Evolutionary conservation across 2,329 filamentous ascomycete genomes (phyloP).

Genomic region (Cercospora sp.): DNA sequence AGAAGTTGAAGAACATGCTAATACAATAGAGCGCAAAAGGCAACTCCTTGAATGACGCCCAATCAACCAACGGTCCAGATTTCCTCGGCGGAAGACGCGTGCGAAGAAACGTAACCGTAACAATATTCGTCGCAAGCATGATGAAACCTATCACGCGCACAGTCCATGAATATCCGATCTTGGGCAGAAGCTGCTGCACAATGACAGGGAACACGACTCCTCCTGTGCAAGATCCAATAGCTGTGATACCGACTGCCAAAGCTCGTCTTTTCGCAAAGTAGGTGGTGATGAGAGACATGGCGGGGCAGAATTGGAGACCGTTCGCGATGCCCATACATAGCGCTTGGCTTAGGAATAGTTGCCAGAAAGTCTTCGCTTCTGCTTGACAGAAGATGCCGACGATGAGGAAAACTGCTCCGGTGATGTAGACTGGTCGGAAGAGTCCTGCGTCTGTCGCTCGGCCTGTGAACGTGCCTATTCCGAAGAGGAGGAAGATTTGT

Average conservation of each 20-base stretch:
- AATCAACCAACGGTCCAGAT: conserved; percentile 46
- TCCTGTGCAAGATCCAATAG: conserved; percentile 60
- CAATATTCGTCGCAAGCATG: conserved; percentile 38
- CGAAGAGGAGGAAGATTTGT: conserved; percentile 55
- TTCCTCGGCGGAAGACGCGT: conserved; percentile 48
- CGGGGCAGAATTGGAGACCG: conserved; percentile 65
- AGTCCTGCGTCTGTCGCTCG: conserved; percentile 56
- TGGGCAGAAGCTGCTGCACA: conserved; percentile 51
- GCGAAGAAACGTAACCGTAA: conserved; percentile 35
- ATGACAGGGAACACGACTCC: conserved; percentile 57
- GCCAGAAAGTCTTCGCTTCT: conserved; percentile 54
- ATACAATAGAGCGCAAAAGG: conserved; percentile 46
- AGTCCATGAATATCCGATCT: conserved; percentile 58
- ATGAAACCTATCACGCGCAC: conserved; percentile 56
- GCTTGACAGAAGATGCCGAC: conserved; percentile 57
- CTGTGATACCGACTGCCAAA: conserved; percentile 61
- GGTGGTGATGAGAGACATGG: conserved; percentile 64
- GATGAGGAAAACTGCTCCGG: conserved; percentile 49
- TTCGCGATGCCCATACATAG: conserved; percentile 57
- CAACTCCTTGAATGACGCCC: conserved; percentile 44
- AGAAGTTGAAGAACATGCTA: conserved; percentile 52
- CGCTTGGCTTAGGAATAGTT: conserved; percentile 56
- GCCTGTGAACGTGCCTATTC: conserved; percentile 54
- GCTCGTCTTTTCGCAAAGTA: conserved; percentile 62
- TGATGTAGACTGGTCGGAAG: conserved; percentile 47